Evolutionary conservation across 2,329 filamentous ascomycete species (phyloP).

Genomic region (Pseudogymnoascus sp.): DNA sequence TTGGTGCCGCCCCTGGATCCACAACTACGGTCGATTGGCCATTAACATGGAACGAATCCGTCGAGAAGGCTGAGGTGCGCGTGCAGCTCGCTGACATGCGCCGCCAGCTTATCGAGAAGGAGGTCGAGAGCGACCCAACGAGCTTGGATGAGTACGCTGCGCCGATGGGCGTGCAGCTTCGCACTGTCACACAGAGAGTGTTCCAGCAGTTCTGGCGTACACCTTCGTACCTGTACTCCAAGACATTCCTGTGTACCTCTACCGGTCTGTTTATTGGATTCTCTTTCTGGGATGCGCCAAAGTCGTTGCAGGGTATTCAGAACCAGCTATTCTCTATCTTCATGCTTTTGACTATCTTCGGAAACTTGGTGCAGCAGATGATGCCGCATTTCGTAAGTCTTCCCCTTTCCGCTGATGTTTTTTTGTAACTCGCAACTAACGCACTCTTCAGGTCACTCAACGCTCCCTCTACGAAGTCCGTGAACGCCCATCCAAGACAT

Average conservation of each 20-base stretch:
- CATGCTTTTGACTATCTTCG: constrained; percentile 67
- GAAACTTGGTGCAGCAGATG: constrained; percentile 68
- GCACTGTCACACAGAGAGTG: constrained; percentile 47
- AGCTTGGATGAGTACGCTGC: constrained; percentile 53
- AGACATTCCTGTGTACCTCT: constrained; percentile 27
- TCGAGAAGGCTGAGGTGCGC: constrained; percentile 33
- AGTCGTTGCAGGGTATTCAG: constrained; percentile 56
- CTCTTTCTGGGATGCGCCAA: constrained; percentile 58
- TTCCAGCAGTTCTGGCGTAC: constrained; percentile 60
- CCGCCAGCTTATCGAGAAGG: constrained; percentile 31
- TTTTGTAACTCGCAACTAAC: neutral
- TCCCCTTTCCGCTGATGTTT: constrained; percentile 37
- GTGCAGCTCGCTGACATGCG: constrained; percentile 48
- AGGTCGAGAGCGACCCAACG: constrained; percentile 20
- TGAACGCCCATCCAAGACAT: constrained; percentile 72
- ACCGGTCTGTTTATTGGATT: constrained; percentile 59
- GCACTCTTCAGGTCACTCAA: constrained; percentile 14
- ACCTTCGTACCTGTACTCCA: constrained; percentile 46
- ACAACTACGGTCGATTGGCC: constrained; percentile 56
- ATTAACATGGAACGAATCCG: constrained; percentile 50
- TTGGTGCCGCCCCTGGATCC: constrained; percentile 51
- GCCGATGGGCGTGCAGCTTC: constrained; percentile 47
- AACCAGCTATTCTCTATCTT: constrained; percentile 69
- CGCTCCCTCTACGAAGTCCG: constrained; percentile 56
- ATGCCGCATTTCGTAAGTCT: constrained; percentile 62